These are phyloP conservation scores for Cladophialophora exuberans DNA, from an alignment of 2,329 filamentous ascomycete species.

Conservation along the genomic window DNA sequence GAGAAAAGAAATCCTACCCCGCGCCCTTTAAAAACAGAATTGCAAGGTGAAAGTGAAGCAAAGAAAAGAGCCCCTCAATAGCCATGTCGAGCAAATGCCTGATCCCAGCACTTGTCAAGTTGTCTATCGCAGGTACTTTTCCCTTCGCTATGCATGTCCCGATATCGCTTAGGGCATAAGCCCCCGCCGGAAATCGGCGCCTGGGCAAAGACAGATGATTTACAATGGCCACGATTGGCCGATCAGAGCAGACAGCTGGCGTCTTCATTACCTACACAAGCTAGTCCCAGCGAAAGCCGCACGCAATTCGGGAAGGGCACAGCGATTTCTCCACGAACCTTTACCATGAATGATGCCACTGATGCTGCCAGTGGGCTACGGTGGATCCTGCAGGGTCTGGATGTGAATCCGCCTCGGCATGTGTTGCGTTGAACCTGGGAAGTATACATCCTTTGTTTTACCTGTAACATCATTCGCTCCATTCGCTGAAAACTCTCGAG, in stretches of 20 bases:
- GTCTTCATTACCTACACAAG: neutral
- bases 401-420: slow-evolving; percentile 1
- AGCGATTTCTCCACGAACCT: neutral
- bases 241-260: neutral
- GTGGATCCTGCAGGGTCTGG: neutral
- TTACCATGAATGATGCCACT: too few relatives aligned
- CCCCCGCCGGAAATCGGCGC: slow-evolving; percentile 13
- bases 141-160: slow-evolving; percentile 1
- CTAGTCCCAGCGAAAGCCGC: slow-evolving; percentile 4
- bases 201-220: slow-evolving; percentile 6
- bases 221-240: neutral
- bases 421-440: neutral
- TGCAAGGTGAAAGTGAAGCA: neutral
- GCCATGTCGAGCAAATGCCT: neutral
- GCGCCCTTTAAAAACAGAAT: slow-evolving; percentile 11
- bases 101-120: neutral
- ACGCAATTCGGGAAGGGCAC: slow-evolving; percentile 1
- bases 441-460: neutral
- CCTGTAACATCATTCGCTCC: slow-evolving; percentile 5
- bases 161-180: neutral
- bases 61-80: slow-evolving; percentile 7
- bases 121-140: neutral
- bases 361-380: too few relatives aligned
- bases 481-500: neutral
- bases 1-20: slow-evolving; percentile 14